These are phyloP conservation scores for Rugonectria rugulosa DNA, from an alignment of 2,329 filamentous ascomycete species.

Conservation along the genomic window DNA sequence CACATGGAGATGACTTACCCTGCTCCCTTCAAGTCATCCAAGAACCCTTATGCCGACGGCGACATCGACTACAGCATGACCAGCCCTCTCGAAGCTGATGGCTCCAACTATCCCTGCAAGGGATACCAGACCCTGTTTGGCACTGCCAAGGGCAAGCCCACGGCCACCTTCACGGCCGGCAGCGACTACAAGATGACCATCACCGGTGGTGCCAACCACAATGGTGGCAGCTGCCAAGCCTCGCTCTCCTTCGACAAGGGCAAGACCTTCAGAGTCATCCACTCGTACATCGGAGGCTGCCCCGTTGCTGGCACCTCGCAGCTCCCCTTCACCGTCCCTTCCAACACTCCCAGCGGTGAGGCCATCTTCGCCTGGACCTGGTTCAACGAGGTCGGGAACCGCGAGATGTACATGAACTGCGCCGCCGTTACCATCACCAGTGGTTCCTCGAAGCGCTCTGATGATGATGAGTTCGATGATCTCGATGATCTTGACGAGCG, in stretches of 20 bases:
- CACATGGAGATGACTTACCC: constrained; percentile 66
- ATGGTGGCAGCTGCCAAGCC: constrained; percentile 79
- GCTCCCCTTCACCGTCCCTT: constrained; percentile 73
- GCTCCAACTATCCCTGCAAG: constrained; percentile 80
- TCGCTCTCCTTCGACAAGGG: constrained; percentile 78
- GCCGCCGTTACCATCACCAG: constrained; percentile 70
- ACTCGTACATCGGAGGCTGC: constrained; percentile 64
- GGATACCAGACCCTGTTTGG: constrained; percentile 61
- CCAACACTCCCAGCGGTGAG: constrained; percentile 65
- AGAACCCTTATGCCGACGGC: constrained; percentile 56
- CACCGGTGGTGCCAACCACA: constrained; percentile 67
- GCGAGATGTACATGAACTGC: constrained; percentile 91
- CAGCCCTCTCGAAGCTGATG: constrained; percentile 65
- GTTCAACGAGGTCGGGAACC: constrained; percentile 79
- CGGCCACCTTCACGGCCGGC: constrained; percentile 70
- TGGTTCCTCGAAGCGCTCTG: constrained; percentile 44
- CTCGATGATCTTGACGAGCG: too few species aligned
- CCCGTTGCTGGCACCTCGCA: constrained; percentile 53
- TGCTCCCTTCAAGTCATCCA: constrained; percentile 57
- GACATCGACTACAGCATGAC: constrained; percentile 77
- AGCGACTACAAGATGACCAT: constrained; percentile 69
- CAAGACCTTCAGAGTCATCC: constrained; percentile 71
- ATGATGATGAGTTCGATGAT: too few species aligned
- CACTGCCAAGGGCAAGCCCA: constrained; percentile 57
- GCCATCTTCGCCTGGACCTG: constrained; percentile 79